phyloP scores from a whole-genome alignment of 202 grass and related monocot species.

The Elaeis oleifera region DNA sequence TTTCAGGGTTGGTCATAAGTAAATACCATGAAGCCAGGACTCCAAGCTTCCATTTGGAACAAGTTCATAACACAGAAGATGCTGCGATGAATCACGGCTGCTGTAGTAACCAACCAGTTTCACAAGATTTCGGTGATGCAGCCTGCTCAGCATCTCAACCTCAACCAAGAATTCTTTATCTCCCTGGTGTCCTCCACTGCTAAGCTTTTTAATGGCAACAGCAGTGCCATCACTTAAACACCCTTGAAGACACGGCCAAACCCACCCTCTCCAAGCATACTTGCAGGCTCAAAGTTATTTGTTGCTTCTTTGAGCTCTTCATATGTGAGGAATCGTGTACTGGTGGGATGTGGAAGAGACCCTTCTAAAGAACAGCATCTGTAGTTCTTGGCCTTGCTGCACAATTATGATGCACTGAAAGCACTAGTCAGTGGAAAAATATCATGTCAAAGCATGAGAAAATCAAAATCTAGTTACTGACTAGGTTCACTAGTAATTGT shows the following conservation, averaged over 20 bases:
- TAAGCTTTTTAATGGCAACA: constrained; percentile 98
- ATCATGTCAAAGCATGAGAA: too few relatives aligned
- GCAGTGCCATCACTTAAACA: constrained; percentile 68
- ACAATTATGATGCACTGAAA: background rate
- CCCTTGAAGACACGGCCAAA: constrained; percentile 96
- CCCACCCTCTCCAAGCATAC: constrained; percentile 87
- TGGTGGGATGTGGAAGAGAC: constrained; percentile 75
- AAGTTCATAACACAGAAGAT: constrained; percentile 94
- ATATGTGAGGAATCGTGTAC: constrained; percentile 80
- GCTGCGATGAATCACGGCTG: constrained; percentile 60
- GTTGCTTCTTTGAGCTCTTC: constrained; percentile 94
- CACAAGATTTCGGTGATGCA: constrained; percentile 98
- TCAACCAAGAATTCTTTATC: constrained; percentile 97
- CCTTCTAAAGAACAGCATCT: constrained; percentile 75
- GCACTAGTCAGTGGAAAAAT: too few relatives aligned
- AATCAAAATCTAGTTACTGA: too few relatives aligned
- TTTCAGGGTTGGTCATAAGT: too few relatives aligned
- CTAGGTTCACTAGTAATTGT: too few relatives aligned
- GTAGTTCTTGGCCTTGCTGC: constrained; percentile 59
- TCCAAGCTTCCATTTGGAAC: constrained; percentile 97
- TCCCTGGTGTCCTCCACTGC: constrained; percentile 78
- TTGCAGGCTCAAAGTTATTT: constrained; percentile 75
- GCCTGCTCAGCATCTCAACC: constrained; percentile 98
- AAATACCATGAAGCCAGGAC: constrained; percentile 94
- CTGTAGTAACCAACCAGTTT: constrained; percentile 97